These are phyloP conservation scores for Naganishia vaughanmartiniae DNA, from an alignment of 768 basidiomycete species.

Conservation along the genomic window DNA sequence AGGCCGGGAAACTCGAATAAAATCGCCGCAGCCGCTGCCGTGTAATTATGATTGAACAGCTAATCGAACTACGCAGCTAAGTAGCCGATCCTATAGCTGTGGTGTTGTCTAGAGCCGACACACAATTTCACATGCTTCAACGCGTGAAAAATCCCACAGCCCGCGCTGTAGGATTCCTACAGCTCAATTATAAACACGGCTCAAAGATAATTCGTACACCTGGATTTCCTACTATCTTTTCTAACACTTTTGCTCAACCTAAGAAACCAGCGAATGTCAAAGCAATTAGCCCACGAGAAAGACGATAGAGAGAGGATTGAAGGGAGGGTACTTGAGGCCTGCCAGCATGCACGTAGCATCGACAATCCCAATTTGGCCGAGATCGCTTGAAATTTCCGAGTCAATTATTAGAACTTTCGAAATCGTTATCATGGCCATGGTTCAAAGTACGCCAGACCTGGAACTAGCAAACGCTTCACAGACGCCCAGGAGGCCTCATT, in stretches of 20 bases:
- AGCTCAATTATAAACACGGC: not conserved
- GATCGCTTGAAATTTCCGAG: not conserved
- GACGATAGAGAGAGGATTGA: no score
- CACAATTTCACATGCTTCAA: no score
- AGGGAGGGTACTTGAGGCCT: not conserved
- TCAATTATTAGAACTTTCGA: not conserved
- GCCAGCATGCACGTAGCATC: not conserved
- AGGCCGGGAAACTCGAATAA: no score
- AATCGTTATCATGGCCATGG: not conserved
- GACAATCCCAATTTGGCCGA: not conserved
- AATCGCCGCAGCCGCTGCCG: no score
- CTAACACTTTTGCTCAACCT: not conserved
- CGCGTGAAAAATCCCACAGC: conserved; percentile 3
- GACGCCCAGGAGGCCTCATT: not conserved
- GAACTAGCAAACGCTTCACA: not conserved
- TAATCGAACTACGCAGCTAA: no score
- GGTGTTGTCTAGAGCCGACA: no score
- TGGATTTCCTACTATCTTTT: no score
- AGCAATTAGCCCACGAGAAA: no score
- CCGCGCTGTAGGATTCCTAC: not conserved
- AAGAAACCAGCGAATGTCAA: no score
- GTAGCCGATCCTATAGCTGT: no score
- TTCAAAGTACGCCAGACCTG: not conserved
- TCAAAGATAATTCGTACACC: not conserved
- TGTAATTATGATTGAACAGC: no score